Conservation (phyloP, 768 basidiomycete species). For the Sporobolomyces phaffii region DNA sequence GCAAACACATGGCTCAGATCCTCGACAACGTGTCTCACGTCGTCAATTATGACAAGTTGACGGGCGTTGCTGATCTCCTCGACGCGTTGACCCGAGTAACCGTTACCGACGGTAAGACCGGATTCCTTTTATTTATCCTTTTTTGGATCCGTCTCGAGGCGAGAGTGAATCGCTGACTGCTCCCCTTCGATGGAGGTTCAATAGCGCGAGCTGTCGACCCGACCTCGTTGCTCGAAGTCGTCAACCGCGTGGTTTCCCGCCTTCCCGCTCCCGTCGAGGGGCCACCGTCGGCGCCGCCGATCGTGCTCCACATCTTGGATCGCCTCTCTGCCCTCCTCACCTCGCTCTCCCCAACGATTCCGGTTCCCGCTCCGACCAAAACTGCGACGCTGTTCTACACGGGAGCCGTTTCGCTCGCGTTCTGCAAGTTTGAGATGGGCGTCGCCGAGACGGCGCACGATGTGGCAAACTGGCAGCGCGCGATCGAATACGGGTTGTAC, state of each 20-base stretch:
- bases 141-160: neutral
- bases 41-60: conserved; percentile 25
- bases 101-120: conserved; percentile 18
- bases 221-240: neutral
- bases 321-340: conserved; percentile 7
- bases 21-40: conserved; percentile 14
- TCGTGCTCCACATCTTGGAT: neutral
- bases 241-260: neutral
- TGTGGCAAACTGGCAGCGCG: neutral
- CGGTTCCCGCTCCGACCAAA: neutral
- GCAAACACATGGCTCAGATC: conserved; percentile 4
- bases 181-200: neutral
- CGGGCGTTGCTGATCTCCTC: conserved; percentile 26
- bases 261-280: neutral
- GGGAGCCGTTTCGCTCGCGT: conserved; percentile 6
- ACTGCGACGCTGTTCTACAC: conserved; percentile 14
- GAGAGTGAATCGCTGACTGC: neutral
- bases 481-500: conserved; percentile 8
- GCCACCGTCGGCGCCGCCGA: neutral
- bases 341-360: neutral
- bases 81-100: conserved; percentile 12
- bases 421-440: conserved; percentile 10
- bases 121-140: neutral
- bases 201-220: conserved; percentile 10
- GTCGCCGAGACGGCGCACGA: conserved; percentile 9